Evolutionary conservation across 495 filamentous ascomycete genomes (phyloP).

Genomic region (Aspergillus cavernicola): DNA sequence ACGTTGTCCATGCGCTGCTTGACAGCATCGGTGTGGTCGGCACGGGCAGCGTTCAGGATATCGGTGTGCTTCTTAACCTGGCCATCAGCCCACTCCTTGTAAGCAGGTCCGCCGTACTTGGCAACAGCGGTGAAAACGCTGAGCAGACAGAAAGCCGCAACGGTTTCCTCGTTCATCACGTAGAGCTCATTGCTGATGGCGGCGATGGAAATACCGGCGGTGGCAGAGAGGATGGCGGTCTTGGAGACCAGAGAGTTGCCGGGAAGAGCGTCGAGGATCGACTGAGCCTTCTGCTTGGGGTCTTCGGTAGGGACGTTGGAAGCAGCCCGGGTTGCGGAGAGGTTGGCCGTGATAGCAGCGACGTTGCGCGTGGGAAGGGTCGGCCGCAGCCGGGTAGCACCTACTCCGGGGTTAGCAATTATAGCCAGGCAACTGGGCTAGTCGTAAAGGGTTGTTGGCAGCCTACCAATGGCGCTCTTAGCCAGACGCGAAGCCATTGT

Average conservation of each 20-base stretch:
- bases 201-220: constrained; percentile 83
- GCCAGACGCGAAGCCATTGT: constrained; percentile 95
- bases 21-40: constrained; percentile 92
- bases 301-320: constrained; percentile 79
- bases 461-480: constrained; percentile 87
- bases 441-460: not conserved
- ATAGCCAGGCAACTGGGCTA: constrained; percentile 7
- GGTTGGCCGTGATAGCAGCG: constrained; percentile 63
- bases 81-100: constrained; percentile 83
- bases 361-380: constrained; percentile 62
- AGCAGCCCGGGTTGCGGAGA: constrained; percentile 60
- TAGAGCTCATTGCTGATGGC: constrained; percentile 99
- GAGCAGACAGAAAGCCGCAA: constrained; percentile 84
- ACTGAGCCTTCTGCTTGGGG: constrained; percentile 91
- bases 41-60: constrained; percentile 88
- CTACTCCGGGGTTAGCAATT: constrained; percentile 48
- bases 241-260: constrained; percentile 85
- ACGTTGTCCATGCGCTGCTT: constrained; percentile 90
- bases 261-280: constrained; percentile 84
- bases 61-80: constrained; percentile 84
- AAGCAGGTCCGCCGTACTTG: constrained; percentile 89
- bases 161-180: constrained; percentile 96
- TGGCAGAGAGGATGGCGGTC: constrained; percentile 91
- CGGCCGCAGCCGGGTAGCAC: constrained; percentile 85
- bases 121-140: constrained; percentile 84